Evolutionary conservation across 208 protist species (phyloP).

Genomic region (Phytomonas serpens): DNA sequence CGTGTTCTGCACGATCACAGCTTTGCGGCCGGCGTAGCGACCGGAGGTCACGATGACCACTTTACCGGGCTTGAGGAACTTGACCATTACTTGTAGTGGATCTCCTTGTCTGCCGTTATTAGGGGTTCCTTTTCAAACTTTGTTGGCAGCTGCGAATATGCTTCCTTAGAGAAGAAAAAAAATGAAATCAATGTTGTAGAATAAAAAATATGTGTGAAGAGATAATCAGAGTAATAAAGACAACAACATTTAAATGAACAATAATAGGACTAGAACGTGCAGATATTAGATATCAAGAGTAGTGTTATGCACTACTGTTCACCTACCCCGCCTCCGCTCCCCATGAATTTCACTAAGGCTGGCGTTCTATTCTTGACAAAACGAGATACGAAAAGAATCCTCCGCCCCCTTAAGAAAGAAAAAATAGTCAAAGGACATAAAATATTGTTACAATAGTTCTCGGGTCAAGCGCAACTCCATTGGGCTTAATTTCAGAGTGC

Average conservation of each 20-base stretch:
- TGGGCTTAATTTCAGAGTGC: not conserved
- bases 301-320: not conserved
- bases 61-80: constrained; percentile 96
- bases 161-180: not conserved
- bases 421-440: not conserved
- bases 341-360: not conserved
- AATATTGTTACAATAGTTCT: not conserved
- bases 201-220: not conserved
- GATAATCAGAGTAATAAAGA: not conserved
- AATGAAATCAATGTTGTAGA: not conserved
- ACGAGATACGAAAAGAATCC: not conserved
- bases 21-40: constrained; percentile 97
- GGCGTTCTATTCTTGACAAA: not conserved
- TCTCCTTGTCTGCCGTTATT: not conserved
- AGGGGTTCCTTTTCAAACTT: not conserved
- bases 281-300: not conserved
- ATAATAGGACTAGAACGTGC: no score
- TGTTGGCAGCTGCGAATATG: not conserved
- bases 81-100: constrained; percentile 32
- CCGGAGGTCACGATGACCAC: constrained; percentile 97
- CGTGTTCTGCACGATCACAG: constrained; percentile 96
- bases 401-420: not conserved
- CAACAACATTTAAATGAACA: not conserved
- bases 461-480: not conserved
- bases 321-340: no score